phyloP scores from a whole-genome alignment of 768 basidiomycete species.

The Amanita brunnescens region DNA sequence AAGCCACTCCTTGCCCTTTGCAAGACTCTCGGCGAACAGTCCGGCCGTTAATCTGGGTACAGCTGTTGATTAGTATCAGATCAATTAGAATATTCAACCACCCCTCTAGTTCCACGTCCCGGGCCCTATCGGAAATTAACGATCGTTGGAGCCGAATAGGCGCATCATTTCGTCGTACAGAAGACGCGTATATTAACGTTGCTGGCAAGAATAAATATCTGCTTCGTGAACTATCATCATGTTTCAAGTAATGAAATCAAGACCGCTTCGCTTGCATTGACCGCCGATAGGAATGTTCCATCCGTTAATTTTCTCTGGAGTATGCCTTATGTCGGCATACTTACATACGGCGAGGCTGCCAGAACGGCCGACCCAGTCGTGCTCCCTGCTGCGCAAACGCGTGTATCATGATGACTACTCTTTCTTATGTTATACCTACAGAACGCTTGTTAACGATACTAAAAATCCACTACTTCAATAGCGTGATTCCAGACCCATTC shows the following conservation, averaged over 20 bases:
- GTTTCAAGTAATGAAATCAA: slow-evolving; percentile 64
- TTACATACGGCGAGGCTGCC: slow-evolving; percentile 70
- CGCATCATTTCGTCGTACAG: slow-evolving; percentile 72
- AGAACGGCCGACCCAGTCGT: slow-evolving; percentile 28
- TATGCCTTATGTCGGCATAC: slow-evolving; percentile 87
- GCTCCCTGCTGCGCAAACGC: slow-evolving; percentile 32
- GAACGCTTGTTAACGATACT: background rate
- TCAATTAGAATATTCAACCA: too few species aligned
- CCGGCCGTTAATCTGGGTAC: too few species aligned
- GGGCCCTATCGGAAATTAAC: too few species aligned
- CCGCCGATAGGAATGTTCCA: slow-evolving; percentile 42
- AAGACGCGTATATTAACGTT: slow-evolving; percentile 61
- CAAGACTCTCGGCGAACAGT: too few species aligned
- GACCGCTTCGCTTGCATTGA: slow-evolving; percentile 4
- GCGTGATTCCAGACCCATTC: too few species aligned
- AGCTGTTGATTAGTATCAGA: too few species aligned
- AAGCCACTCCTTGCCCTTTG: too few species aligned
- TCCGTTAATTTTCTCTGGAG: slow-evolving; percentile 67
- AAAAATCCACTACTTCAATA: background rate
- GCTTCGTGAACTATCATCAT: slow-evolving; percentile 63
- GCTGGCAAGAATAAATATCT: slow-evolving; percentile 75
- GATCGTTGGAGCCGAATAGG: too few species aligned
- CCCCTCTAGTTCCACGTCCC: too few species aligned
- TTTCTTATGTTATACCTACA: background rate
- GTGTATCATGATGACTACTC: slow-evolving; percentile 24